Base-by-base conservation (phyloP, 202 grass and related monocot genomes). In the Setaria italica region DNA sequence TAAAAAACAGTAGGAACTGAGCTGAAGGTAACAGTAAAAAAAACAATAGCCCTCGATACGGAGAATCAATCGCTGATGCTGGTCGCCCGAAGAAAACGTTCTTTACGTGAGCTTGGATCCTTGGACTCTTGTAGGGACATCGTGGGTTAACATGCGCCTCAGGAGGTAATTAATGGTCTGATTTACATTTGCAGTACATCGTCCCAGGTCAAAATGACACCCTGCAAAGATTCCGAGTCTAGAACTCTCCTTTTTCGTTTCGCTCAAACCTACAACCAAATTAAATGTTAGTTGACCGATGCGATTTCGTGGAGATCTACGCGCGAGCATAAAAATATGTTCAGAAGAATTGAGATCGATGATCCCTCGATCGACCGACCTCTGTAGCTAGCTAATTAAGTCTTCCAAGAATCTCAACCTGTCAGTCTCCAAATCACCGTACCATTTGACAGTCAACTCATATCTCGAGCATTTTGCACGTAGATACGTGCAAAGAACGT, bases 221-320 rank as follows among this genome's bases (percentile, higher is more conserved):
- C 16, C 5, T 80, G 33, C 78, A 41, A 63, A 67, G 78, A 67
- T 41, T 41, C 62, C 21, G 47, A 39, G 32, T 53, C 34, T 51
- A 58, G 33, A 67, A 80, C 25, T 25, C 4, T 8, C 19, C 62
- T 68, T 46, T 46, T 46, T 7, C 9, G 3, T 5, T 80, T 41
- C 50, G 37, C 49, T 55, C 30, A 37, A 15, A 55, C 50, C 63
- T 16, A 16, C 15, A 19, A 68, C 11, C 19, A 54, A 67, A 80
- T 53, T 80, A 80, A 80, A 55, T 80, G 78, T 48, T 56, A 30
- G 78, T 42, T 81, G 64, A 81, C 39, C 78, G 64, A 81, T 80
- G 78, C 29, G 63, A 29, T 63, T 42, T n/a, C 78, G 30, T 81
- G 32, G 78, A 81, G 78, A 81, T 81, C 64, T 81, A 69, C 13